phyloP scores from a whole-genome alignment of 768 basidiomycete species.

The Pleurotus sapidus region DNA sequence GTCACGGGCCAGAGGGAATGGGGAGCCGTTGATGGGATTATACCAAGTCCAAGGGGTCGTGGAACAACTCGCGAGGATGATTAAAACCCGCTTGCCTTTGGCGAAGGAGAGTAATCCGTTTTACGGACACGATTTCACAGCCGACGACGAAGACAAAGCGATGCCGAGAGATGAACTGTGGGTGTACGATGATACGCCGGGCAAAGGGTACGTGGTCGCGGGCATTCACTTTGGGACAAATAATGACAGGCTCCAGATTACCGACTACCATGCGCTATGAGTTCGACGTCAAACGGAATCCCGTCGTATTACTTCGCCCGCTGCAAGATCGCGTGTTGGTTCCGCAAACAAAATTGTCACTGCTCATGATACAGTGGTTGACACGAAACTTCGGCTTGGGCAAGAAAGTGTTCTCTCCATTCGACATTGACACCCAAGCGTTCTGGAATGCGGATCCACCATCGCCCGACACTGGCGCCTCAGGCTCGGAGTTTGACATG shows the following conservation, averaged over 20 bases:
- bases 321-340: constrained; percentile 12
- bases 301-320: constrained; percentile 11
- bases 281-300: constrained; percentile 16
- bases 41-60: constrained; percentile 12
- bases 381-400: constrained; percentile 18
- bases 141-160: constrained; percentile 16
- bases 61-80: constrained; percentile 15
- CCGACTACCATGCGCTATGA: constrained; percentile 13
- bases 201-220: background rate
- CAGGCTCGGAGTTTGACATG: background rate
- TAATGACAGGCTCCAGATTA: background rate
- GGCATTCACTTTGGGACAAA: background rate
- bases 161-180: constrained; percentile 17
- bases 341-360: constrained; percentile 18
- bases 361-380: constrained; percentile 18
- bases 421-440: constrained; percentile 13
- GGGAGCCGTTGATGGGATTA: constrained; percentile 7
- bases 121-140: constrained; percentile 13
- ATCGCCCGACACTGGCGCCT: background rate
- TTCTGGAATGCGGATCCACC: constrained; percentile 21
- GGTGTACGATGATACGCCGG: constrained; percentile 10
- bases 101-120: constrained; percentile 16
- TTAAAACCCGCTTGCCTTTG: constrained; percentile 16
- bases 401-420: constrained; percentile 16
- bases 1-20: constrained; percentile 1